These are phyloP conservation scores for Verticillium albo-atrum DNA, from an alignment of 2,329 filamentous ascomycete genomes.

Conservation along the genomic window DNA sequence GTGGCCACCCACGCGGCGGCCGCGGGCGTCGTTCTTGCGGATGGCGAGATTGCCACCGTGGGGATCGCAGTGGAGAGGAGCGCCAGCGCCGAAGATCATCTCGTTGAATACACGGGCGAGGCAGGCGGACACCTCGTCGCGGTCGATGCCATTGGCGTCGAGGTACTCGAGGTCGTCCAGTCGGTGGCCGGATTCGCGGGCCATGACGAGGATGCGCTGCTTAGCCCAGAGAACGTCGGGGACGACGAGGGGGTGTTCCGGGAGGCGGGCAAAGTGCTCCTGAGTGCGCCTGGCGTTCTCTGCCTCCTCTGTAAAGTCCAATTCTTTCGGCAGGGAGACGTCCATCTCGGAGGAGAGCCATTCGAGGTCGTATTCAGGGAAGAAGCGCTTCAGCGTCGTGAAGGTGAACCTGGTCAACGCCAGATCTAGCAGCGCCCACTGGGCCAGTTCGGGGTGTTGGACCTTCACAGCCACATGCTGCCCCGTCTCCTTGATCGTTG, in stretches of 20 bases:
- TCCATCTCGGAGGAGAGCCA: conserved; percentile 97
- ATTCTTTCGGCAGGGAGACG: conserved; percentile 79
- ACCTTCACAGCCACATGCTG: conserved; percentile 94
- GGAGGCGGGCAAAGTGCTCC: conserved; percentile 73
- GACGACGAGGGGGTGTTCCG: conserved; percentile 77
- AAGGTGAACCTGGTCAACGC: conserved; percentile 86
- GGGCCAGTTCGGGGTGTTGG: conserved; percentile 83
- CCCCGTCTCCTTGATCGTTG: conserved; percentile 74
- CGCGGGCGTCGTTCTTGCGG: conserved; percentile 61
- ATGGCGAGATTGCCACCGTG: conserved; percentile 96
- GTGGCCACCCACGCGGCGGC: conserved; percentile 43
- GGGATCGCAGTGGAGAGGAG: conserved; percentile 92
- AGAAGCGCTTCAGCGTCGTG: conserved; percentile 82
- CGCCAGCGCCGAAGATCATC: conserved; percentile 92
- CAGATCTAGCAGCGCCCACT: conserved; percentile 87
- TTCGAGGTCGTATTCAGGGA: conserved; percentile 95
- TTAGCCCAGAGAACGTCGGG: conserved; percentile 88
- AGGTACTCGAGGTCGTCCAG: conserved; percentile 87
- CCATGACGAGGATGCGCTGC: conserved; percentile 90
- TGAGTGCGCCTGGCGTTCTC: conserved; percentile 76
- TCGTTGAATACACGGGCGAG: conserved; percentile 95
- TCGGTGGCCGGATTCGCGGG: conserved; percentile 79
- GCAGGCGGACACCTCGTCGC: conserved; percentile 91
- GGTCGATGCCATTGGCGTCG: conserved; percentile 80
- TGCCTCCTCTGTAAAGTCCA: conserved; percentile 85